Evolutionary conservation across 345 rosid species (phyloP), one percentile per base, ranked within the genome.

Genomic region (Eucalyptus erythrocorys): DNA sequence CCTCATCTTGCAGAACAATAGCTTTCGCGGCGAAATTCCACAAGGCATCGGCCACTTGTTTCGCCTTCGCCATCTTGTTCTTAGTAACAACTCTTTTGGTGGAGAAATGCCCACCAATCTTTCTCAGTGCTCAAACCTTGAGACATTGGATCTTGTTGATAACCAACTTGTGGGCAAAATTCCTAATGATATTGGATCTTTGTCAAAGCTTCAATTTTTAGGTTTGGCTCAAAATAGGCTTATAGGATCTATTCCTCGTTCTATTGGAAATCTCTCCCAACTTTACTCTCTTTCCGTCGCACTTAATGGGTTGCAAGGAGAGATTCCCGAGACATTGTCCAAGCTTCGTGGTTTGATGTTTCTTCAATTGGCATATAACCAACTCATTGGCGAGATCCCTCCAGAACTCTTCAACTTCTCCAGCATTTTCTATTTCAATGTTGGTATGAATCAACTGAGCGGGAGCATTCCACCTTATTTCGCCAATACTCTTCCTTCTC

Each of bases 371-470:
- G n/a, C 5, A 1, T 21, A 1, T 10, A 84, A 84, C 55, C 48
- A 84, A 22, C 50, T 84, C 30, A 24, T 2, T 0, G 12, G 34
- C 1, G 5, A 48, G 34, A 84, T 84, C 51, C 55, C 40, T 32
- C 19, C 13, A 30, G 1, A 24, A 26, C 13, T 84, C 50, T 84
- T 42, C 9, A 84, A 84, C n/a, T 16, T 80, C 21, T 37, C 48
- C 9, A 8, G 27, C 10, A 21, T 47, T 4, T 4, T 2, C 55
- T 27, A 1, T 45, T 50, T 45, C 1, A 0, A 1, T 0, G 6
- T 3, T 4, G 0, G 10, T 8, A n/a, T 2, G 14, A 57, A 57
- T 57, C 64, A 57, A 10, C 26, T 57, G 0, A 57, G 64, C 10
- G 64, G 64, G 13, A 26, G 14, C 64, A 57, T 57, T 26, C 64